Conservation (phyloP, 257 asterid species). For the Catharanthus roseus region DNA sequence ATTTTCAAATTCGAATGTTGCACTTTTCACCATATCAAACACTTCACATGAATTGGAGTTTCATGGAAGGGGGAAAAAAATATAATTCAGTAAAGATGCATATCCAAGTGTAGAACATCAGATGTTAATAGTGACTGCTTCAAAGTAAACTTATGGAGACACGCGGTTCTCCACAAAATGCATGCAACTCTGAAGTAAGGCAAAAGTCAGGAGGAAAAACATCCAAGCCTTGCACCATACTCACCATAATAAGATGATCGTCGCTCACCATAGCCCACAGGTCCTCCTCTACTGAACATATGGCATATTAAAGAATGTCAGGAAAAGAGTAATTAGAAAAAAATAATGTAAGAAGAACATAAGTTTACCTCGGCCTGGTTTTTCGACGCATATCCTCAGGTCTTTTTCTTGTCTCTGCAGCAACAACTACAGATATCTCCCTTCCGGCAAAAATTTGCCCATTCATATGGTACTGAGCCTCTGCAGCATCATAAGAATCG, state of each 20-base stretch:
- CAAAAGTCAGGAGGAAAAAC: not conserved
- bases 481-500: slow-evolving; percentile 30
- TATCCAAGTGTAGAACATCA: not conserved
- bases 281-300: slow-evolving; percentile 22
- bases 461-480: slow-evolving; percentile 35
- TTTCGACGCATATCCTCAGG: slow-evolving; percentile 35
- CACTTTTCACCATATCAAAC: not conserved
- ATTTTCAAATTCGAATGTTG: not conserved
- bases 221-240: not conserved
- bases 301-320: slow-evolving; percentile 9
- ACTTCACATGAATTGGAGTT: not conserved
- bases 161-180: not conserved
- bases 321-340: not conserved
- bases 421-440: slow-evolving; percentile 33
- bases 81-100: not conserved
- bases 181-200: not conserved
- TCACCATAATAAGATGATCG: slow-evolving; percentile 27
- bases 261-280: slow-evolving; percentile 23
- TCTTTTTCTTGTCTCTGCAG: slow-evolving; percentile 32
- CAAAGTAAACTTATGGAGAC: not conserved
- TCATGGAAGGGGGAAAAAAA: not conserved
- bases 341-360: not conserved
- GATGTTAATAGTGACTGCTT: not conserved
- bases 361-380: slow-evolving; percentile 16
- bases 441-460: slow-evolving; percentile 31